phyloP scores from a whole-genome alignment of 2,329 filamentous ascomycete genomes.

The Xylaria arbuscula region DNA sequence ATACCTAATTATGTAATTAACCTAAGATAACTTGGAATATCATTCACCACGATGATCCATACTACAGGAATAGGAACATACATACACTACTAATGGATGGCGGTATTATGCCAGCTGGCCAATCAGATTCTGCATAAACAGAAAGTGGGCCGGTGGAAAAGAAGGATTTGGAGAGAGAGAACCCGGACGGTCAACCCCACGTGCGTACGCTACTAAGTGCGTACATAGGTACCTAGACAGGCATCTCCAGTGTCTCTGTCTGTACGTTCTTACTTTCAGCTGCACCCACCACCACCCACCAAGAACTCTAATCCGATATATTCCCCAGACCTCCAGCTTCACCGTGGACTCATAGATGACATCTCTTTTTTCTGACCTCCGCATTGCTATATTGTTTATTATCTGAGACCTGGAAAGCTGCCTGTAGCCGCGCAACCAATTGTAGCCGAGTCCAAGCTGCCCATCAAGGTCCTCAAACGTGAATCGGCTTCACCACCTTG shows the following conservation, averaged over 20 bases:
- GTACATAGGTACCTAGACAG: neutral
- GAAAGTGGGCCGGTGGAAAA: neutral
- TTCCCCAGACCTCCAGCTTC: neutral
- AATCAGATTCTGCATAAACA: neutral
- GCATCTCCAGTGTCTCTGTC: too few relatives aligned
- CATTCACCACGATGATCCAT: too few relatives aligned
- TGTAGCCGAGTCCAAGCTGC: neutral
- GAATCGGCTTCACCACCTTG: constrained; percentile 2
- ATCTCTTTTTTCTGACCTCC: neutral
- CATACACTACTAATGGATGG: too few relatives aligned
- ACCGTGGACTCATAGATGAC: neutral
- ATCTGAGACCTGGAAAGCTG: neutral
- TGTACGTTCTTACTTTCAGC: neutral
- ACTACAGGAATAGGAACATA: too few relatives aligned
- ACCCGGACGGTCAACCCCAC: constrained; percentile 5
- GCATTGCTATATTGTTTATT: neutral
- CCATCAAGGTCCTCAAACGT: constrained; percentile 36
- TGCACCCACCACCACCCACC: neutral
- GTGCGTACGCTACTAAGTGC: too few relatives aligned
- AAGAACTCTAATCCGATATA: neutral
- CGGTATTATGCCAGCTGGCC: neutral
- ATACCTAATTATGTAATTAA: too few relatives aligned
- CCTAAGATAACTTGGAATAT: too few relatives aligned
- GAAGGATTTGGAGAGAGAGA: neutral
- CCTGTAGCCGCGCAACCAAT: constrained; percentile 10